These are phyloP conservation scores for Cladosporium oxysporum DNA, from an alignment of 2,329 filamentous ascomycete genomes.

Conservation along the genomic window DNA sequence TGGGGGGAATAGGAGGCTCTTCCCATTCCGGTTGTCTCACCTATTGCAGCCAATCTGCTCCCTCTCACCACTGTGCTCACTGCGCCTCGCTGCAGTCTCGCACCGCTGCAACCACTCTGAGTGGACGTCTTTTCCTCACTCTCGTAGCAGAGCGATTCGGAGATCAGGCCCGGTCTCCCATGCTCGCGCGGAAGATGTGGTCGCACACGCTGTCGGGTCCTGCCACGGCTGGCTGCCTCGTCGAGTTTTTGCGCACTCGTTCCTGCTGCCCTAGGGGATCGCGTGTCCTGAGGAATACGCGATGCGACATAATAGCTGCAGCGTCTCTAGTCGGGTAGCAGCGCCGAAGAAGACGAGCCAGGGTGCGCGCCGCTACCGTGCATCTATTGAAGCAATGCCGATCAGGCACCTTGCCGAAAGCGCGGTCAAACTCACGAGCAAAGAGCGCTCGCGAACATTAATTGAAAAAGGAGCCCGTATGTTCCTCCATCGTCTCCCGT, in stretches of 20 bases:
- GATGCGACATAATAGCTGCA: not conserved
- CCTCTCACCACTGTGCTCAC: not conserved
- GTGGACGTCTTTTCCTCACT: not conserved
- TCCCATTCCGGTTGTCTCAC: not conserved
- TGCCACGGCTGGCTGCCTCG: conserved; percentile 2
- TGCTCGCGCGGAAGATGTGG: not conserved
- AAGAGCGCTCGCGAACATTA: not conserved
- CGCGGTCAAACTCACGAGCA: not conserved
- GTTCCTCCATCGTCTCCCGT: conserved; percentile 6
- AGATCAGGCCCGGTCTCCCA: not conserved
- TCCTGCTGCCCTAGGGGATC: not conserved
- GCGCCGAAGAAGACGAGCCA: not conserved
- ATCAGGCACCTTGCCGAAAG: conserved; percentile 15
- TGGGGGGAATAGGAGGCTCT: not conserved
- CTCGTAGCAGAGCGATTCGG: not conserved
- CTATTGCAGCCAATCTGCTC: not conserved
- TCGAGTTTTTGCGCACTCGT: not conserved
- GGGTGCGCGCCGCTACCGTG: not conserved
- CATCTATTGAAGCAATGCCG: conserved; percentile 12
- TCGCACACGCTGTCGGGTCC: conserved; percentile 3
- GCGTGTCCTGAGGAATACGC: not conserved
- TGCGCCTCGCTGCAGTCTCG: not conserved
- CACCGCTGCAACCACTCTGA: not conserved
- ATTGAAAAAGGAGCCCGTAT: not conserved
- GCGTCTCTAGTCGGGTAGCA: conserved; percentile 12